A percentile compares a stretch with the other conserved stretches of the same genome.
These are phyloP conservation scores for Picea engelmannii DNA, from an alignment of 83 land plant species.

Conservation along the genomic window DNA sequence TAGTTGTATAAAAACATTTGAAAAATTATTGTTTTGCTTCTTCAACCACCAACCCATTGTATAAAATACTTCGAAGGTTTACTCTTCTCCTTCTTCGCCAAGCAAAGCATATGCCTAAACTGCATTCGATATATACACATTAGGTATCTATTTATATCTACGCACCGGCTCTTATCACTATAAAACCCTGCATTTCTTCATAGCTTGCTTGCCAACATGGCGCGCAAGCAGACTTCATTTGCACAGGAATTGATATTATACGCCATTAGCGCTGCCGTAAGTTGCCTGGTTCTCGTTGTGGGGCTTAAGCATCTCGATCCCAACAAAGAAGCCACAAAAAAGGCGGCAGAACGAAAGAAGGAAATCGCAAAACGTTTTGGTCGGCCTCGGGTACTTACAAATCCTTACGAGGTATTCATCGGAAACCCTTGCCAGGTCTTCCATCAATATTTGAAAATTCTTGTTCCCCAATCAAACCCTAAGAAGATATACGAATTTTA, in stretches of 20 bases:
- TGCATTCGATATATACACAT: no score
- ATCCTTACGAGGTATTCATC: slow-evolving; percentile 72
- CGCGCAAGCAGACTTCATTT: slow-evolving; percentile 5
- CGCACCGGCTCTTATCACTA: no score
- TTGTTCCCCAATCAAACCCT: not conserved
- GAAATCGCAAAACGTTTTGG: slow-evolving; percentile 91
- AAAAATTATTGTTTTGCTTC: no score
- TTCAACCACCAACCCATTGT: no score
- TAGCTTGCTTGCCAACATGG: not conserved
- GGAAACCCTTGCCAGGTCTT: not conserved
- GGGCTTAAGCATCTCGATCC: slow-evolving; percentile 89
- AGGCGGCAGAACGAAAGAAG: slow-evolving; percentile 88
- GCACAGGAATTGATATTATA: slow-evolving; percentile 69
- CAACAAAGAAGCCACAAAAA: slow-evolving; percentile 70
- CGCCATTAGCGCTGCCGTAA: slow-evolving; percentile 87
- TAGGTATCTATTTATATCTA: no score
- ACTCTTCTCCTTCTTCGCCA: no score
- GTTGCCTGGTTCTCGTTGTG: slow-evolving; percentile 64
- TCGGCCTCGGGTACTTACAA: slow-evolving; percentile 79
- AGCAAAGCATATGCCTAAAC: no score
- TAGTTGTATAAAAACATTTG: no score
- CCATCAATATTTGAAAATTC: slow-evolving; percentile 6
- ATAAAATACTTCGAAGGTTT: no score
- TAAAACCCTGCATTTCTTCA: no score
- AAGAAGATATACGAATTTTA: not conserved